Conservation (phyloP, 179 eudicot genomes). For the Silene coronaria region DNA sequence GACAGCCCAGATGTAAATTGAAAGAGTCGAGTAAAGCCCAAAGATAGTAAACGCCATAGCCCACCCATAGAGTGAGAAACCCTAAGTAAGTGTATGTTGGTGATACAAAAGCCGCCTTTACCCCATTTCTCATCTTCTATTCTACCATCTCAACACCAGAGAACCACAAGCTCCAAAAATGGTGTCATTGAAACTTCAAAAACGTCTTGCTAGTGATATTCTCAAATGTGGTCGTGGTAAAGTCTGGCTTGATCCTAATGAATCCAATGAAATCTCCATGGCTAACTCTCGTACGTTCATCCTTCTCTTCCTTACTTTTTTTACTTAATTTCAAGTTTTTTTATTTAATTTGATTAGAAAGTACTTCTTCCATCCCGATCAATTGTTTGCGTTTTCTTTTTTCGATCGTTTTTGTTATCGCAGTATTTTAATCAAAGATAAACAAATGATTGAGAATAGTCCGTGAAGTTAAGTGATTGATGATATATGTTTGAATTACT, state of each 20-base stretch:
- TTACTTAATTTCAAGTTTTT: neutral
- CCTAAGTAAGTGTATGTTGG: no score
- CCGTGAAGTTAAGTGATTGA: neutral
- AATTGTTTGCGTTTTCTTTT: no score
- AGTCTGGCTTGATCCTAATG: slow-evolving; percentile 92
- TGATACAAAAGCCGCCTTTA: no score
- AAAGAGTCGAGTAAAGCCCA: no score
- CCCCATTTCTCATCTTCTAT: no score
- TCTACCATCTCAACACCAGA: no score
- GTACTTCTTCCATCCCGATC: neutral
- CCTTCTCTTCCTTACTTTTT: neutral
- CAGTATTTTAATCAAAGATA: no score
- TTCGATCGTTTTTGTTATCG: no score
- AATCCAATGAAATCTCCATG: slow-evolving; percentile 80
- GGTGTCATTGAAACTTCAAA: slow-evolving; percentile 90
- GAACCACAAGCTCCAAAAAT: slow-evolving; percentile 30
- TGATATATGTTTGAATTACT: neutral
- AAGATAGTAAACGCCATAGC: no score
- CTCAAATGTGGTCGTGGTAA: slow-evolving; percentile 74
- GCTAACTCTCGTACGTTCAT: slow-evolving; percentile 70
- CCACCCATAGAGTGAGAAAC: no score
- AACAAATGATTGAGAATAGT: no score
- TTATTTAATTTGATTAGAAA: neutral
- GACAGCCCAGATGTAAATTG: no score
- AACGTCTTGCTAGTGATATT: slow-evolving; percentile 69